Evolutionary conservation across 2,329 filamentous ascomycete genomes (phyloP).

Genomic region (Colletotrichum truncatum): DNA sequence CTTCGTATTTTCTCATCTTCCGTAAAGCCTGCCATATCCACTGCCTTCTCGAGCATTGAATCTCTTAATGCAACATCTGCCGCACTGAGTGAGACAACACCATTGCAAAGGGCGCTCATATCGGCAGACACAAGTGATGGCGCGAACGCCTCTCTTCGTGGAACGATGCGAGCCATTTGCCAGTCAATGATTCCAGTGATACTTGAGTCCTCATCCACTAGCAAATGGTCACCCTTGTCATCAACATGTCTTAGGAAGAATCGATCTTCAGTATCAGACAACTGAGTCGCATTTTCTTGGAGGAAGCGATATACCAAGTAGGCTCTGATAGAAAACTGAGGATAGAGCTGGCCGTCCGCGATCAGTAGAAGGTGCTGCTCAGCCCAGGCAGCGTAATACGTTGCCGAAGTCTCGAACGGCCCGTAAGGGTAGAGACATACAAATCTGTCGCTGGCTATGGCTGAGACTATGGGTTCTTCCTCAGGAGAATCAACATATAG

Average conservation of each 20-base stretch:
- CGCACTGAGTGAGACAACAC: constrained; percentile 25
- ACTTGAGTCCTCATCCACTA: constrained; percentile 51
- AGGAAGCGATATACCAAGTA: constrained; percentile 51
- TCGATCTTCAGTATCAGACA: constrained; percentile 35
- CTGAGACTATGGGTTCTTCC: constrained; percentile 32
- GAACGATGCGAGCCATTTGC: constrained; percentile 35
- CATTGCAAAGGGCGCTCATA: constrained; percentile 17
- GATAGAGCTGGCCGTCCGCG: constrained; percentile 41
- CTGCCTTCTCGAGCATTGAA: no score
- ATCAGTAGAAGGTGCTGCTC: constrained; percentile 38
- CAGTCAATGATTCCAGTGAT: constrained; percentile 43
- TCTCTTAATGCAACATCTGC: constrained; percentile 25
- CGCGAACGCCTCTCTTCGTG: constrained; percentile 4
- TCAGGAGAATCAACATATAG: constrained; percentile 25
- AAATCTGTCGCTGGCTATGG: constrained; percentile 40
- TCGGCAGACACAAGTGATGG: neutral
- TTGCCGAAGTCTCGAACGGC: constrained; percentile 19
- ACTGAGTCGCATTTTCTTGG: constrained; percentile 39
- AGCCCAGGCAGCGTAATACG: constrained; percentile 36
- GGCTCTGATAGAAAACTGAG: constrained; percentile 36
- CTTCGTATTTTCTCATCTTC: constrained; percentile 33
- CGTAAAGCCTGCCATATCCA: no score
- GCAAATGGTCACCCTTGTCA: constrained; percentile 55
- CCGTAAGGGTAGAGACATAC: constrained; percentile 34
- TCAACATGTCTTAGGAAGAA: constrained; percentile 50